These are phyloP conservation scores for Paecilomyces sp. DNA, from an alignment of 2,329 filamentous ascomycete species.

Conservation along the genomic window DNA sequence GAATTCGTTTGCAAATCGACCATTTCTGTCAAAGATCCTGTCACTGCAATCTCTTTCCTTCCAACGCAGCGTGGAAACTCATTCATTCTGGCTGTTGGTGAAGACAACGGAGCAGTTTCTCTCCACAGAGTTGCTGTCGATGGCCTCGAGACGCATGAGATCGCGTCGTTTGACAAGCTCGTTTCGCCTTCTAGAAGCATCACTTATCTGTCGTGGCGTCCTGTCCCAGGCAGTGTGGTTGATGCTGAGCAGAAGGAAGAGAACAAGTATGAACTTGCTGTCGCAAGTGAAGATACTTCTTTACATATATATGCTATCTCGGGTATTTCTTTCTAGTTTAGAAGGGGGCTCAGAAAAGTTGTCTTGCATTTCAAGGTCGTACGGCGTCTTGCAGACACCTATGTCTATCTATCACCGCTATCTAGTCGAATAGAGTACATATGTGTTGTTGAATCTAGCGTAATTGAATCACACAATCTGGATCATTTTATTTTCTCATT, in stretches of 20 bases:
- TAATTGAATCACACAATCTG: not conserved
- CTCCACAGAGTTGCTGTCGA: conserved; percentile 32
- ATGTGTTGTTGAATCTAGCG: not conserved
- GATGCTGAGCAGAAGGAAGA: conserved; percentile 3
- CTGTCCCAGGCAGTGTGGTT: conserved; percentile 18
- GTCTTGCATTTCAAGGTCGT: conserved; percentile 2
- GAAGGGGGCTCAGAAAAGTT: not conserved
- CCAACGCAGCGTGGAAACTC: conserved; percentile 18
- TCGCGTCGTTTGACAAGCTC: conserved; percentile 24
- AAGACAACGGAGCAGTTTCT: conserved; percentile 40
- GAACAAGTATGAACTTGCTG: conserved; percentile 29
- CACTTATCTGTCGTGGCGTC: conserved; percentile 64
- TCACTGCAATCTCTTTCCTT: conserved; percentile 66
- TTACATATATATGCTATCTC: conserved; percentile 32
- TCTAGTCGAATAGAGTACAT: not conserved
- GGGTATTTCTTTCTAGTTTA: conserved; percentile 18
- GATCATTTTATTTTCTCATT: conserved; percentile 37
- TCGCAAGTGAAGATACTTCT: conserved; percentile 40
- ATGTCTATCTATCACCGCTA: not conserved
- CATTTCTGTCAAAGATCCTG: conserved; percentile 51
- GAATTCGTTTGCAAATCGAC: conserved; percentile 48
- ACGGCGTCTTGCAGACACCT: not conserved
- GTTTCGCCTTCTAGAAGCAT: conserved; percentile 58
- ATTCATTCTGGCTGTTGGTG: conserved; percentile 38
- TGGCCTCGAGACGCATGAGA: conserved; percentile 19